phyloP scores from a whole-genome alignment of 2,329 filamentous ascomycete genomes.

The Leptographium radiaticola region DNA sequence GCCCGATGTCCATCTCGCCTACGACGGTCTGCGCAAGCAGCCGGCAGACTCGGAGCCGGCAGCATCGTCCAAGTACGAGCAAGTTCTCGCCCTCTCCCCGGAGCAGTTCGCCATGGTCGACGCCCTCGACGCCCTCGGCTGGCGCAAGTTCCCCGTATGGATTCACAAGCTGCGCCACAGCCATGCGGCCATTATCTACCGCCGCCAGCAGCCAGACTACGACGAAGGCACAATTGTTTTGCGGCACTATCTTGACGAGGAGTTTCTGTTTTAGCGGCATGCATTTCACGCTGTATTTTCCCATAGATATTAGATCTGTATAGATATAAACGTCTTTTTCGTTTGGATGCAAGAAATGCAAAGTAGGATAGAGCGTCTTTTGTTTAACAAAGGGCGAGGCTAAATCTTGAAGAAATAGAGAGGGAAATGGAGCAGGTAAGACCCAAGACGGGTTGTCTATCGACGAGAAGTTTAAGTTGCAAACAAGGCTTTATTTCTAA shows the following conservation, averaged over 20 bases:
- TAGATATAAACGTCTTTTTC: neutral
- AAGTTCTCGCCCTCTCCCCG: conserved; percentile 60
- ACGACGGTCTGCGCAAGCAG: neutral
- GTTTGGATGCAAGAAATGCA: neutral
- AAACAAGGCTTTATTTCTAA: too few relatives aligned
- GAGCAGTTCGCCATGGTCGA: conserved; percentile 80
- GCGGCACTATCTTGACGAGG: conserved; percentile 65
- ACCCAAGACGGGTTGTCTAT: too few relatives aligned
- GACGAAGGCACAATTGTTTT: conserved; percentile 67
- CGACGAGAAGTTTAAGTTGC: too few relatives aligned
- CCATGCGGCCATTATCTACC: conserved; percentile 83
- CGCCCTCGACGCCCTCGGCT: conserved; percentile 53
- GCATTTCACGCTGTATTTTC: neutral
- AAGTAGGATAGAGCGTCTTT: too few relatives aligned
- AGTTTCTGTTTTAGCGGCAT: conserved; percentile 42
- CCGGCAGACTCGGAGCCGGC: neutral
- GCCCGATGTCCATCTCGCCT: neutral
- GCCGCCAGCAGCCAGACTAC: conserved; percentile 53
- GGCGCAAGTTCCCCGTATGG: conserved; percentile 55
- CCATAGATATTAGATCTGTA: neutral
- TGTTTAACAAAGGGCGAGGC: too few relatives aligned
- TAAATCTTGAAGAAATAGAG: too few relatives aligned
- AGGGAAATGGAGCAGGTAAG: too few relatives aligned
- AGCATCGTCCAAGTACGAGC: conserved; percentile 14
- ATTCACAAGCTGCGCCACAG: conserved; percentile 68